Evolutionary conservation across 148 eudicot species (phyloP), one percentile per base, ranked within the genome.

Genomic region (Salicornia ramosissima): DNA sequence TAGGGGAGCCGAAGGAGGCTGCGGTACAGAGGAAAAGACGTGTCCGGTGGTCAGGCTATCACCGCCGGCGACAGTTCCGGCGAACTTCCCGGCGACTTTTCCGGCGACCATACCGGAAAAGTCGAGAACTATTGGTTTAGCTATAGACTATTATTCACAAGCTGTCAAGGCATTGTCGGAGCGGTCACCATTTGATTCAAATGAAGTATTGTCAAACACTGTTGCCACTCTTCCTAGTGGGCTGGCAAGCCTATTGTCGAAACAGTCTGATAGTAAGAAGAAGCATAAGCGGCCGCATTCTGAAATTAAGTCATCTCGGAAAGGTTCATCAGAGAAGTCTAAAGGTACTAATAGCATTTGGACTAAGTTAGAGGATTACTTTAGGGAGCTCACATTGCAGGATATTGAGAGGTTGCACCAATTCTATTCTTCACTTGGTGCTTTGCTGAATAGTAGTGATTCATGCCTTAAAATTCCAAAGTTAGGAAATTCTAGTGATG

Each of bases 151-250:
- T 10, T 94, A 79, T 53, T 58, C 93, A 0, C 97, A 94, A 75
- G 97, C 97, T 70, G 51, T 69, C 7, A 94, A 94, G 43, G 86
- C 91, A 24, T 67, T 94, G 14, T 80, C 84, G 14, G 81, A 78
- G 68, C 89, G 89, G 36, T 94, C 90, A 24, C 99, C 99, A 12
- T 94, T 88, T 30, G 99, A 91, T 80, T 60, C 84, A 0, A 86
- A 84, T 13, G 98, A 87, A 52, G 77, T 80, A 22, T 74, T 74
- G 76, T 82, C 77, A 21, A 69, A 84, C 5, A 73, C 69, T 63
- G 71, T 69, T 3, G 68, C 74, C 46, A 84, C 80, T 69, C 82
- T 94, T 1, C 97, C 99, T 3, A 83, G 79, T 72, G 88, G 80
- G 42, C 71, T 94, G 65, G 87, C 86, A 2, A 79, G 80, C 49